phyloP scores from a whole-genome alignment of 768 basidiomycete species.

The Boletus tomentosulus region DNA sequence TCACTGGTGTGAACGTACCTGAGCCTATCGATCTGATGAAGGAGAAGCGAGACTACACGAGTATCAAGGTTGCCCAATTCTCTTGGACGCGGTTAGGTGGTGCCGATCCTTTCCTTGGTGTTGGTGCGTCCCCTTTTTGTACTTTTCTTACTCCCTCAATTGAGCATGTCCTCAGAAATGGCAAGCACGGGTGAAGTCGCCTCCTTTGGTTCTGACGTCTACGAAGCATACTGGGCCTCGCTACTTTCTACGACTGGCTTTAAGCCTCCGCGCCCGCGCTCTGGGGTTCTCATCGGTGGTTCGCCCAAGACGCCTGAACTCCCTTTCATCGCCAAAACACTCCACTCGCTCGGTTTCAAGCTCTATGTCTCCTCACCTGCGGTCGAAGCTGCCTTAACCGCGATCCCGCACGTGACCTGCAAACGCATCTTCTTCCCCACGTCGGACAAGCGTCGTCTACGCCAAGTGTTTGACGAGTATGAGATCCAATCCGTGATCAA shows the following conservation, averaged over 20 bases:
- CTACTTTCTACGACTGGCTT: conserved; percentile 95
- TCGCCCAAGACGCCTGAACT: conserved; percentile 88
- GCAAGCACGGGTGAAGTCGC: conserved; percentile 98
- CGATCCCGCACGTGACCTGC: conserved; percentile 68
- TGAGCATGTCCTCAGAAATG: conserved; percentile 62
- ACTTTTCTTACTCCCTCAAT: conserved; percentile 3
- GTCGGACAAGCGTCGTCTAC: conserved; percentile 91
- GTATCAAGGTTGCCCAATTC: conserved; percentile 98
- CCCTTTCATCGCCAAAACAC: conserved; percentile 69
- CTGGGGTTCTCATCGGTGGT: conserved; percentile 91
- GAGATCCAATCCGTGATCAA: conserved; percentile 96
- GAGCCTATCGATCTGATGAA: conserved; percentile 91
- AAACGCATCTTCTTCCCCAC: conserved; percentile 96
- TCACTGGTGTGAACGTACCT: conserved; percentile 81
- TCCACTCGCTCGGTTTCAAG: conserved; percentile 89
- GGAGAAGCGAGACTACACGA: conserved; percentile 81
- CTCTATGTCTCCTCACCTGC: conserved; percentile 81
- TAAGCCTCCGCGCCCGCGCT: conserved; percentile 78
- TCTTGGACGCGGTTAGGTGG: conserved; percentile 96
- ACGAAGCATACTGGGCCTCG: conserved; percentile 95
- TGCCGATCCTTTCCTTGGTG: conserved; percentile 95
- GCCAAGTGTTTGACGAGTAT: conserved; percentile 90
- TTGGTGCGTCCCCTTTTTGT: conserved; percentile 54
- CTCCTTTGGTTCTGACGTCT: conserved; percentile 86
- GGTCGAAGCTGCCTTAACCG: conserved; percentile 80